Percentiles rank a stretch among this genome's conserved stretches.
phyloP scores from a whole-genome alignment of 2,329 filamentous ascomycete species.

The Sporothrix brasiliensis region DNA sequence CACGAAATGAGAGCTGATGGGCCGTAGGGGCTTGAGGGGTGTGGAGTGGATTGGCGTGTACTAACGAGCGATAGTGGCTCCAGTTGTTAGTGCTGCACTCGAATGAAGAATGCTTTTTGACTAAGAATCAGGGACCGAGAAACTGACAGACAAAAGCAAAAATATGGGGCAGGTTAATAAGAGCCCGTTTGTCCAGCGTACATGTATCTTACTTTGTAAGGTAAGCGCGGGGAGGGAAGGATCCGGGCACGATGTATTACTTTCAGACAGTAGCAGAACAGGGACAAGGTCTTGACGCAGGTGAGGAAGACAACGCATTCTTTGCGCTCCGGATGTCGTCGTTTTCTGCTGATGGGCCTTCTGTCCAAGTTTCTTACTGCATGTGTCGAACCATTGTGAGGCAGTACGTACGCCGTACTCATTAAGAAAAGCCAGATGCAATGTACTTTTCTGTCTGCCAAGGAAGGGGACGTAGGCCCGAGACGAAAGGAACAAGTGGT shows the following conservation, averaged over 20 bases:
- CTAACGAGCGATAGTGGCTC: neutral
- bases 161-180: neutral
- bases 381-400: no score
- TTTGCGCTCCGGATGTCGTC: no score
- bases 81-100: neutral
- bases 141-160: neutral
- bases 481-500: neutral
- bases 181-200: no score
- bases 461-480: no score
- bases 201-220: neutral
- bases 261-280: neutral
- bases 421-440: no score
- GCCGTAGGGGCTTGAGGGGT: neutral
- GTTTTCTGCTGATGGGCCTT: no score
- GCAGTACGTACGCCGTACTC: no score
- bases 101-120: neutral
- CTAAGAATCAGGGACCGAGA: neutral
- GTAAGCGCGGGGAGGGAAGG: constrained; percentile 20
- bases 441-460: no score
- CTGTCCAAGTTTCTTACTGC: no score
- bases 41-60: constrained; percentile 6
- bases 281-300: constrained; percentile 10
- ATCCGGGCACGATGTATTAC: neutral
- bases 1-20: neutral
- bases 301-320: neutral